phyloP scores from a whole-genome alignment of 306 rosid genomes.

The Myrica gale region DNA sequence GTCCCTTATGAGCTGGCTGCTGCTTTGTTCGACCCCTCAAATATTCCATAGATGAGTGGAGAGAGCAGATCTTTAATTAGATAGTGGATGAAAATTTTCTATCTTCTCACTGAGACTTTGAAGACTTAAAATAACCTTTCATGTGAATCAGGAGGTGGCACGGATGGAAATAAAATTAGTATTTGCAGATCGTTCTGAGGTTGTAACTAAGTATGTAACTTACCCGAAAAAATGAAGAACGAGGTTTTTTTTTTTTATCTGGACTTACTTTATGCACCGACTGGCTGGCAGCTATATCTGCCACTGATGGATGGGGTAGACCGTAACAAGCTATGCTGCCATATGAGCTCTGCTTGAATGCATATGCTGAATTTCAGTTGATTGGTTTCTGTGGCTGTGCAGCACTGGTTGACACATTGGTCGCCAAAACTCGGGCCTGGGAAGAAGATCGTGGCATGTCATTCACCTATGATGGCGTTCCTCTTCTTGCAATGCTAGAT shows the following conservation, averaged over 20 bases:
- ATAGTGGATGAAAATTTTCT: background rate
- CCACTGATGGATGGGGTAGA: slow-evolving; percentile 2
- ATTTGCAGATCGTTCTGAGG: slow-evolving; percentile 5
- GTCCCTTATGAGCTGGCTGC: background rate
- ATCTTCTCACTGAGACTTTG: background rate
- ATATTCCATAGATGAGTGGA: background rate
- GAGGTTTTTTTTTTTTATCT: background rate
- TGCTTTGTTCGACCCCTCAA: background rate
- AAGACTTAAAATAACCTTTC: background rate
- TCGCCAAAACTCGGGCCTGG: slow-evolving; percentile 93
- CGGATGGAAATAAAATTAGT: slow-evolving; percentile 9
- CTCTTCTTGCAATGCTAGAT: slow-evolving; percentile 97
- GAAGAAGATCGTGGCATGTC: slow-evolving; percentile 84
- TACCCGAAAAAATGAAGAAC: too few relatives aligned
- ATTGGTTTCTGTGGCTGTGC: slow-evolving; percentile 36
- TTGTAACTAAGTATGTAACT: background rate
- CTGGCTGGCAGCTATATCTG: slow-evolving; percentile 7
- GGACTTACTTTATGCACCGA: background rate
- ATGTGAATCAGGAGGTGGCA: slow-evolving; percentile 5
- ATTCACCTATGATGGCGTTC: slow-evolving; percentile 89
- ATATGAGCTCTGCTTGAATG: slow-evolving; percentile 19
- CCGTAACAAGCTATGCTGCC: background rate
- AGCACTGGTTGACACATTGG: slow-evolving; percentile 92
- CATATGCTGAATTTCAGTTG: background rate
- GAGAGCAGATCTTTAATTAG: slow-evolving; percentile 2